phyloP scores from a whole-genome alignment of 2,329 filamentous ascomycete genomes.

The Xylariaceae sp. region DNA sequence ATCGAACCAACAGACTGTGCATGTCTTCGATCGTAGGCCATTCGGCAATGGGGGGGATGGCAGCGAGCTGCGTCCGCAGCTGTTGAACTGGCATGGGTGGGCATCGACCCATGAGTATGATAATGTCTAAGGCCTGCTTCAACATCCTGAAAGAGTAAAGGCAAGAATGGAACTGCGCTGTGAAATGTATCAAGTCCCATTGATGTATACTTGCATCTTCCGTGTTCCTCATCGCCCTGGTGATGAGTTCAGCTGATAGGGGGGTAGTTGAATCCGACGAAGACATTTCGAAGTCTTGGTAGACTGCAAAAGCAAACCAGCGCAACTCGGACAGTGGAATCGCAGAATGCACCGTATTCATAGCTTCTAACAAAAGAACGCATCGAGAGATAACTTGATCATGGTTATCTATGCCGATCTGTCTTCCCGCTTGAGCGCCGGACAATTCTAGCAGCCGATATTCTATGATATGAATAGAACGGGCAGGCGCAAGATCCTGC shows the following conservation, averaged over 20 bases:
- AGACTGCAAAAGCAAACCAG: slow-evolving; percentile 34
- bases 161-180: slow-evolving; percentile 55
- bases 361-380: slow-evolving; percentile 16
- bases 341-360: slow-evolving; percentile 18
- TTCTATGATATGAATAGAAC: slow-evolving; percentile 27
- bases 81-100: slow-evolving; percentile 10
- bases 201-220: slow-evolving; percentile 30
- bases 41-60: slow-evolving; percentile 18
- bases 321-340: slow-evolving; percentile 13
- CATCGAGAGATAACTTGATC: slow-evolving; percentile 18
- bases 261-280: slow-evolving; percentile 27
- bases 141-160: slow-evolving; percentile 59
- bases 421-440: slow-evolving; percentile 25
- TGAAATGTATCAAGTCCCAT: slow-evolving; percentile 59
- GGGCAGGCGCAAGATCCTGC: slow-evolving; percentile 12
- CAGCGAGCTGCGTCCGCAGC: slow-evolving; percentile 14
- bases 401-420: slow-evolving; percentile 22
- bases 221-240: slow-evolving; percentile 17
- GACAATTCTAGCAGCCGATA: slow-evolving; percentile 32
- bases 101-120: slow-evolving; percentile 6
- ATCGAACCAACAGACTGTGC: slow-evolving; percentile 7
- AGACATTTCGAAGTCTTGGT: slow-evolving; percentile 32
- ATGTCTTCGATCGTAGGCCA: slow-evolving; percentile 24
- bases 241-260: slow-evolving; percentile 26
- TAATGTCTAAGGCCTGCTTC: slow-evolving; percentile 41